Base-by-base conservation (phyloP, 805 yeast species). In the Candida chilensis region DNA sequence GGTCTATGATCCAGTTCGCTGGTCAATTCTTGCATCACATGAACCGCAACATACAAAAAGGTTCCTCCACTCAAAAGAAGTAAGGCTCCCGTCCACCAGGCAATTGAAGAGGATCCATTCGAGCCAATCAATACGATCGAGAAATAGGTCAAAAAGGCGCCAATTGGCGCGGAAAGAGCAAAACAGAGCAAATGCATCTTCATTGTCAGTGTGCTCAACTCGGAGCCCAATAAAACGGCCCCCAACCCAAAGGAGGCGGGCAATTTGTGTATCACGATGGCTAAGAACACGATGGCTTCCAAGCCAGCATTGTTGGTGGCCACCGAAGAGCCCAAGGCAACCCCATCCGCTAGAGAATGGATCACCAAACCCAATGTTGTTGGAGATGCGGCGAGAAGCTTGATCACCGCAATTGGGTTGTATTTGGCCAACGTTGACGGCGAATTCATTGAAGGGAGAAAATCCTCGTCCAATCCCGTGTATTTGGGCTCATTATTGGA, bases 231-330 rank as follows among this genome's bases (percentile, higher is more conserved):
- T 18, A 82, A 56, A 11, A 79, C 59, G 1, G 83, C 64, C 4
- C 71, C 49, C 25, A 82, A 59, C 24, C 87, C 80, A 47, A 82
- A 77, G 4, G 85, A 65, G 0, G 90, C 78, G 0, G 92, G 92
- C 4, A 81, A 57, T 48, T 82, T 82, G 57, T 82, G 92, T 19
- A 78, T 44, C 35, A 81, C 60, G 17, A 82, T 70, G 9, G 84
- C 77, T 9, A 75, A 30, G 28, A 78, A 68, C 30, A 82, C 71
- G 22, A 74, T 39, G 28, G 58, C 21, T 35, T 54, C 62, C 21
- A 67, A 50, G 5, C 60, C 48, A 6, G 52, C 42, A 33, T 54
- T 54, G 14, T 57, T 42, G 8, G 68, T 44, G 16, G 65, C 49
- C 29, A 64, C 60, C 1, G 80, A 64, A 0, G 86, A 69, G 0